Evolutionary conservation across 345 rosid species (phyloP), one percentile per base, ranked within the genome.

Genomic region (Raphanus sativus): DNA sequence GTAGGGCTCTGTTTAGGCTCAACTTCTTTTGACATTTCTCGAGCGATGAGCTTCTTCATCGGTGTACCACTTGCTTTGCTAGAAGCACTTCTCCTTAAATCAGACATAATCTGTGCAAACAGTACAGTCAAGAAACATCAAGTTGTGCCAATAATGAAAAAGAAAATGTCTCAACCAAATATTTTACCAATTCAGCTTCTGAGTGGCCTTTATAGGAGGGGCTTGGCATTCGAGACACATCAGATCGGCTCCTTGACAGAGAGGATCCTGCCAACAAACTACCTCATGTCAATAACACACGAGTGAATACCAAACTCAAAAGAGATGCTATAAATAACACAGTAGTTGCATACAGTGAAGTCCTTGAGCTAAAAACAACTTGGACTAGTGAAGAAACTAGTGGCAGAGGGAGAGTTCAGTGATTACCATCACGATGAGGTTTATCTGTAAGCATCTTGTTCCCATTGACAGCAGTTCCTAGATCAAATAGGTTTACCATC

Each of bases 1-100:
- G 96, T 85, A 36, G 87, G 79, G 74, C 79, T 85, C 61, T 79
- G 88, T 64, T 81, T 86, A 74, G 81, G 77, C 64, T 86, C 89
- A 13, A 82, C 84, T 70, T 95, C 97, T 85, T 86, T 92, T 13
- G 90, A 87, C 96, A 92, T 85, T 83, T 93, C 97, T 76, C 84
- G 89, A 42, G 90, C 96, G 62, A 93, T 84, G 65, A 95, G 91
- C 62, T 84, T 87, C 88, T 93, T 95, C 85, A 90, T 91, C 11
- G 94, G 92, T 54, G 94, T 91, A 48, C 84, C 91, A 70, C 71
- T 84, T 8, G 81, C 83, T 78, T 85, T 89, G 80, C 79, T 87
- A 78, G 82, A 77, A 24, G 88, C 87, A 69, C 86, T 85, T 90
- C 89, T 88, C 74, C 82, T 84, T 40, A 82, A 76, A 77, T 88